Evolutionary conservation across 2,329 filamentous ascomycete species (phyloP).

Genomic region (Neurospora sp.): DNA sequence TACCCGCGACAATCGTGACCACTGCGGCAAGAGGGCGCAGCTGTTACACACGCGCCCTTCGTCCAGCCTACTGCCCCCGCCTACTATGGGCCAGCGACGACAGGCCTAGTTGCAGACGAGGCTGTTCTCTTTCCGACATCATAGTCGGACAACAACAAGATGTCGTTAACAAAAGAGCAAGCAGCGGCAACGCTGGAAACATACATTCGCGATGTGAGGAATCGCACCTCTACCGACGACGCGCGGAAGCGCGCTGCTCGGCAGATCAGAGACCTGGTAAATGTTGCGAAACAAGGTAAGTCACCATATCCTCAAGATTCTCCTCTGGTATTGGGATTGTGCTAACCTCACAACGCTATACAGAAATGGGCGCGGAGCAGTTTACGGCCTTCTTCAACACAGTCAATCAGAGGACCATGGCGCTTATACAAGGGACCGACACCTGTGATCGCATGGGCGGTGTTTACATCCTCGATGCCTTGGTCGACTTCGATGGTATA

Average conservation of each 20-base stretch:
- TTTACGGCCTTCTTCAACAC: conserved; percentile 54
- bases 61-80: not conserved
- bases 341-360: conserved; percentile 3
- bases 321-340: not conserved
- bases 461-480: conserved; percentile 79
- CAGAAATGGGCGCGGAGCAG: conserved; percentile 70
- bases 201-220: conserved; percentile 45
- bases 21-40: not conserved
- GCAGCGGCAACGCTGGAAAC: conserved; percentile 46
- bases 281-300: conserved; percentile 45
- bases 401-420: conserved; percentile 48
- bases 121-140: conserved; percentile 6
- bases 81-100: conserved; percentile 19
- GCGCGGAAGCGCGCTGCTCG: conserved; percentile 44
- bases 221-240: conserved; percentile 36
- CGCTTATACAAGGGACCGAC: conserved; percentile 74
- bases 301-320: not conserved
- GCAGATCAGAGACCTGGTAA: conserved; percentile 46
- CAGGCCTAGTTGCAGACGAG: conserved; percentile 13
- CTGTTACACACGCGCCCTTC: not conserved
- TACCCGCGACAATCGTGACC: not conserved
- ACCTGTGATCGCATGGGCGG: conserved; percentile 84
- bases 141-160: conserved; percentile 10
- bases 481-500: conserved; percentile 94
- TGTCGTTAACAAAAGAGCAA: conserved; percentile 32